Percentiles rank a stretch among this genome's conserved stretches.
Conservation (phyloP, 2,329 filamentous ascomycete genomes). For the Fusarium sp. region DNA sequence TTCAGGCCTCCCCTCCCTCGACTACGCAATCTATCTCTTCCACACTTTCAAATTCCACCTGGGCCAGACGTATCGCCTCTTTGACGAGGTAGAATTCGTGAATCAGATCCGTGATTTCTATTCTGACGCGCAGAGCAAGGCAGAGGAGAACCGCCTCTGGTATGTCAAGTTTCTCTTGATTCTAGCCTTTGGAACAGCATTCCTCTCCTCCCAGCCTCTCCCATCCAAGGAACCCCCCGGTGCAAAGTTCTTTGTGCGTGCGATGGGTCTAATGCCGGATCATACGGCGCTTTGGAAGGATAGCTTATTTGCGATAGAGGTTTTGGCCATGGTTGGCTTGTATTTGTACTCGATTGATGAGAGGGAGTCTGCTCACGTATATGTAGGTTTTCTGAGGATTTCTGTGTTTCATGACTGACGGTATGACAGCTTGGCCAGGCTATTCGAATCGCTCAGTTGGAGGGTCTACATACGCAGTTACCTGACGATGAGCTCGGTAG, state of each 20-base stretch:
- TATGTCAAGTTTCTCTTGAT: slow-evolving; percentile 61
- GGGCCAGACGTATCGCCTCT: slow-evolving; percentile 48
- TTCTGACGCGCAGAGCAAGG: slow-evolving; percentile 30
- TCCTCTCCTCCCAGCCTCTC: slow-evolving; percentile 23
- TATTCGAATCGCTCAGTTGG: slow-evolving; percentile 52
- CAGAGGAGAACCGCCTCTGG: slow-evolving; percentile 50
- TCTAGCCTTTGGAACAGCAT: slow-evolving; percentile 51
- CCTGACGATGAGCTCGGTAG: slow-evolving; percentile 48
- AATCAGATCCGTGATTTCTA: slow-evolving; percentile 41
- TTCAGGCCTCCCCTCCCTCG: slow-evolving; percentile 47
- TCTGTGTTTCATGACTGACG: neutral
- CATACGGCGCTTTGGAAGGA: slow-evolving; percentile 48
- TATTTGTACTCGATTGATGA: slow-evolving; percentile 52
- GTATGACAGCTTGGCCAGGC: slow-evolving; percentile 49
- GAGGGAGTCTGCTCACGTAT: slow-evolving; percentile 47
- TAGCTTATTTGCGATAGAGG: slow-evolving; percentile 50
- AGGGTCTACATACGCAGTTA: slow-evolving; percentile 53
- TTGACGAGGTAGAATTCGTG: slow-evolving; percentile 47
- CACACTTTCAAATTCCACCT: slow-evolving; percentile 52
- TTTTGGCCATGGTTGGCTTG: slow-evolving; percentile 48
- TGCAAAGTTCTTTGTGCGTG: slow-evolving; percentile 45
- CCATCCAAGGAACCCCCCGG: slow-evolving; percentile 47
- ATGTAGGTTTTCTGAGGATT: slow-evolving; percentile 19
- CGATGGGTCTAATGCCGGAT: slow-evolving; percentile 50
- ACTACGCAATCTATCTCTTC: slow-evolving; percentile 47